Evolutionary conservation across 345 rosid species (phyloP).

Genomic region (Kernera saxatilis): DNA sequence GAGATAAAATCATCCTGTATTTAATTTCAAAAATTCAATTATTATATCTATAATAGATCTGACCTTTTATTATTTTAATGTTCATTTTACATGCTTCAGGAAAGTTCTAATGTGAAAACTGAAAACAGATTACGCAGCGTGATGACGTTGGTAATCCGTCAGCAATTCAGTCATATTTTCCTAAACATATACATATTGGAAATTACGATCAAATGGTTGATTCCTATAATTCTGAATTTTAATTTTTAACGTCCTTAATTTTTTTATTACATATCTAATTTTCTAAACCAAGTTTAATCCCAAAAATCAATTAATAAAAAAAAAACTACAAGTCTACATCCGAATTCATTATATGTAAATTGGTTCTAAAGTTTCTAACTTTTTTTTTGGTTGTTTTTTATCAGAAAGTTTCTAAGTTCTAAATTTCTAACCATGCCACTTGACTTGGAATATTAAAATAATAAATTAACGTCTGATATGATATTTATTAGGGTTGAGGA

Average conservation of each 20-base stretch:
- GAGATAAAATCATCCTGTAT: background rate
- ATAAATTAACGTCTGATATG: conserved; percentile 6
- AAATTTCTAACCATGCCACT: background rate
- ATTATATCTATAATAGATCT: background rate
- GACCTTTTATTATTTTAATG: background rate
- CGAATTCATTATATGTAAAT: background rate
- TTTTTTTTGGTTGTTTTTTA: background rate
- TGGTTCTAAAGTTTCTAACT: background rate
- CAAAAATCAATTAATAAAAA: background rate
- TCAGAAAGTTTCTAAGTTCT: background rate
- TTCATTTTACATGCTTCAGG: background rate
- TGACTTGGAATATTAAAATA: conserved; percentile 6
- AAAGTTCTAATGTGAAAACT: conserved; percentile 14
- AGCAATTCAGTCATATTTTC: background rate
- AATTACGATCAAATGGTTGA: background rate
- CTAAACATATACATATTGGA: background rate
- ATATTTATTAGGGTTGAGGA: conserved; percentile 23
- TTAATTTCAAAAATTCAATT: background rate
- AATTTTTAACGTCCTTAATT: background rate
- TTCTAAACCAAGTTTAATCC: background rate
- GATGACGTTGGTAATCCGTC: conserved; percentile 20
- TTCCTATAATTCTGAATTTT: background rate
- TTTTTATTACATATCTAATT: background rate
- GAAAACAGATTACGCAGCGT: background rate
- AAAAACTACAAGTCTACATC: background rate